Percentiles rank a stretch among this genome's conserved stretches.
phyloP scores from a whole-genome alignment of 2,329 filamentous ascomycete species.

The Colletotrichum tofieldiae region DNA sequence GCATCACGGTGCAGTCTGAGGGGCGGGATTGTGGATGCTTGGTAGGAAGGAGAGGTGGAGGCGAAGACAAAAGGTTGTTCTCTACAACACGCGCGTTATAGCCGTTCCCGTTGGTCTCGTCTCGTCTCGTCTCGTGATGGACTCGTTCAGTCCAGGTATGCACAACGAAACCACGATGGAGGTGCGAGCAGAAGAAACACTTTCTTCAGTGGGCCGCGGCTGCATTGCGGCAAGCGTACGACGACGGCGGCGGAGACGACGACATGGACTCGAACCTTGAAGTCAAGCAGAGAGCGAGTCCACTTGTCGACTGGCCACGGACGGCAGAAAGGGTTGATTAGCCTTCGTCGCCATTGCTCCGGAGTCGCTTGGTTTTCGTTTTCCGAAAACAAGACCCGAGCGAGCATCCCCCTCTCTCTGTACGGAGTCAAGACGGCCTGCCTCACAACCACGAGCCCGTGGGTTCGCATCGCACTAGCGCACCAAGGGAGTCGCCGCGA shows the following conservation, averaged over 20 bases:
- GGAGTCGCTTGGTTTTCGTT: neutral
- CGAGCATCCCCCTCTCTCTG: neutral
- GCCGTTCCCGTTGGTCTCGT: neutral
- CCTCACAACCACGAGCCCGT: neutral
- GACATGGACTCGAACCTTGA: neutral
- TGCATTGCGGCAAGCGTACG: slow-evolving; percentile 9
- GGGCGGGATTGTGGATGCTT: neutral
- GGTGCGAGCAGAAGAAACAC: neutral
- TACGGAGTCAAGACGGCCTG: neutral
- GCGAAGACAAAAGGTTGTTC: neutral
- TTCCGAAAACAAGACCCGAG: no score
- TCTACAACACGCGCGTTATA: neutral
- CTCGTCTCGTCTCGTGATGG: neutral
- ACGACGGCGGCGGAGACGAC: neutral
- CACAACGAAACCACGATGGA: neutral
- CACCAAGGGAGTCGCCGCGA: neutral
- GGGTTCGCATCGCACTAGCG: slow-evolving; percentile 1
- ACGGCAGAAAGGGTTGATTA: neutral
- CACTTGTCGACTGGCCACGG: neutral
- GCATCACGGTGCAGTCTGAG: neutral
- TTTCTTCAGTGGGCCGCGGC: slow-evolving; percentile 31
- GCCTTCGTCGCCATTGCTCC: neutral
- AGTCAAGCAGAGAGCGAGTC: neutral
- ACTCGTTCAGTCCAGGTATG: neutral
- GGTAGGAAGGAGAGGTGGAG: neutral